A percentile compares a stretch with the other conserved stretches of the same genome.
These are phyloP conservation scores for Neodidymelliopsis sp. DNA, from an alignment of 2,329 filamentous ascomycete genomes.

Conservation along the genomic window DNA sequence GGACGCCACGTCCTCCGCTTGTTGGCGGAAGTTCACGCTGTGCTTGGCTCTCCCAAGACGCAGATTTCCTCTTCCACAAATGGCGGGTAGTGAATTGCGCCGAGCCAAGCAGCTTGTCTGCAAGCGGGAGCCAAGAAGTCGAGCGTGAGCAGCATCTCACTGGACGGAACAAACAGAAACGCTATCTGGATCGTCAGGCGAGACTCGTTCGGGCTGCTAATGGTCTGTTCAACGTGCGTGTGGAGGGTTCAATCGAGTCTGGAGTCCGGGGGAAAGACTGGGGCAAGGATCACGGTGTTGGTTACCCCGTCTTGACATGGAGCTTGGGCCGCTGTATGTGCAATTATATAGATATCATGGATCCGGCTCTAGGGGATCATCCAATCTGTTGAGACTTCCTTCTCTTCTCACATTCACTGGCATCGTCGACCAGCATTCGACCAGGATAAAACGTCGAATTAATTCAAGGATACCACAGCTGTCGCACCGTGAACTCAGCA, in stretches of 20 bases:
- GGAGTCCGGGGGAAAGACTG: slow-evolving; percentile 17
- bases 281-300: slow-evolving; percentile 28
- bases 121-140: slow-evolving; percentile 13
- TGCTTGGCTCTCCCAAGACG: slow-evolving; percentile 25
- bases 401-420: slow-evolving; percentile 22
- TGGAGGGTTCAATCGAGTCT: slow-evolving; percentile 25
- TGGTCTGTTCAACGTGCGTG: slow-evolving; percentile 17
- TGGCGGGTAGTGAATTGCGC: slow-evolving; percentile 12
- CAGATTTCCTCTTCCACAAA: slow-evolving; percentile 23
- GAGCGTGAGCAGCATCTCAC: slow-evolving; percentile 17
- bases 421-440: slow-evolving; percentile 17
- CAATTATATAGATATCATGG: slow-evolving; percentile 36
- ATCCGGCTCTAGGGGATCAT: slow-evolving; percentile 19
- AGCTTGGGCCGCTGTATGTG: slow-evolving; percentile 32
- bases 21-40: slow-evolving; percentile 19
- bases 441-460: slow-evolving; percentile 6
- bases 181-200: slow-evolving; percentile 17
- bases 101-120: slow-evolving; percentile 17
- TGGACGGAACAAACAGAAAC: slow-evolving; percentile 17
- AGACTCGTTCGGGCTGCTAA: slow-evolving; percentile 11
- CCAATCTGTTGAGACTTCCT: slow-evolving; percentile 29
- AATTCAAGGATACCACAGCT: background rate
- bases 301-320: slow-evolving; percentile 33
- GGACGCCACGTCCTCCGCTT: slow-evolving; percentile 8
- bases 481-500: background rate